A percentile compares a stretch with the other conserved stretches of the same genome.
Conservation (phyloP, 2,329 filamentous ascomycete species). For the Blastomyces silverae region DNA sequence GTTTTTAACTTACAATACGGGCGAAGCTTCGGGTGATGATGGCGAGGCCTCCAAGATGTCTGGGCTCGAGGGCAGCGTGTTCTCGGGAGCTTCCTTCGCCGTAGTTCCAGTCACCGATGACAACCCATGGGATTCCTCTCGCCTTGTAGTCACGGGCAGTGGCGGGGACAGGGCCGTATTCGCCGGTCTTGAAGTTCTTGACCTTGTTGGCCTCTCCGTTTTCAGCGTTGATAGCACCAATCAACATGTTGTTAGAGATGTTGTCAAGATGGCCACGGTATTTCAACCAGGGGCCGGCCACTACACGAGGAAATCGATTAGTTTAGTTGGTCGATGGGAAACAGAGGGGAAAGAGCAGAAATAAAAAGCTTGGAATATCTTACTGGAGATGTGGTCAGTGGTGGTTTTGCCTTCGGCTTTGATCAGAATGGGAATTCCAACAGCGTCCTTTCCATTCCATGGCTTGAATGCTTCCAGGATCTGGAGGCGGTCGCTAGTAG, state of each 20-base stretch:
- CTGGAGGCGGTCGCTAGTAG: slow-evolving; percentile 88
- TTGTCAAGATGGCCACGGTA: slow-evolving; percentile 99
- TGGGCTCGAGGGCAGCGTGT: slow-evolving; percentile 94
- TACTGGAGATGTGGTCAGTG: slow-evolving; percentile 85
- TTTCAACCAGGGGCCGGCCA: slow-evolving; percentile 96
- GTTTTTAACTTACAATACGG: slow-evolving; percentile 61
- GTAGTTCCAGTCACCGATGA: slow-evolving; percentile 99
- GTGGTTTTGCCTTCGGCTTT: slow-evolving; percentile 96
- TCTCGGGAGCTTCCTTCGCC: slow-evolving; percentile 96
- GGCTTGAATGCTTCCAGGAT: slow-evolving; percentile 75
- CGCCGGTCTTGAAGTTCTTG: slow-evolving; percentile 77
- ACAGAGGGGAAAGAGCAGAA: neutral
- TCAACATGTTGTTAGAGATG: slow-evolving; percentile 99
- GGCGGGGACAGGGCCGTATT: slow-evolving; percentile 81
- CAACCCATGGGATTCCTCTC: slow-evolving; percentile 93
- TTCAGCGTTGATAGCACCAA: slow-evolving; percentile 90
- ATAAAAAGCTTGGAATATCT: slow-evolving; percentile 17
- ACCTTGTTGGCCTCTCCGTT: slow-evolving; percentile 98
- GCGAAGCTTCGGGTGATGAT: slow-evolving; percentile 95
- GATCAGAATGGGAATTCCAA: slow-evolving; percentile 82
- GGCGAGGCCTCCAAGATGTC: slow-evolving; percentile 91
- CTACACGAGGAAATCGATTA: slow-evolving; percentile 24
- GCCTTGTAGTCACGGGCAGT: slow-evolving; percentile 98
- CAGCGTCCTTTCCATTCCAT: slow-evolving; percentile 89
- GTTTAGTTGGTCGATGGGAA: slow-evolving; percentile 11